phyloP scores from a whole-genome alignment of 257 asterid species.

The Petunia axillaris region DNA sequence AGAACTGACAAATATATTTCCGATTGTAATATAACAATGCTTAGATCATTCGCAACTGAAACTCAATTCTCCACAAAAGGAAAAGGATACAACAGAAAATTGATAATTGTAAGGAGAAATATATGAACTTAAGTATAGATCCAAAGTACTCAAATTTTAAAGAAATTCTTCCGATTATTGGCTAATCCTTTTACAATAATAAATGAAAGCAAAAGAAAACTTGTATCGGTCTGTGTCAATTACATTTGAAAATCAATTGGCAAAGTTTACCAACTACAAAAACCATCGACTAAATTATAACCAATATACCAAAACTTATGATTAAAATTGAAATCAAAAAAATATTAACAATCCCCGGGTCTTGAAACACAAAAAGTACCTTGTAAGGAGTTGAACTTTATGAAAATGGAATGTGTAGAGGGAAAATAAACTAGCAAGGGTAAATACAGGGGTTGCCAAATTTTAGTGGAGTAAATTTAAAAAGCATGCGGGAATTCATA shows the following conservation, averaged over 20 bases:
- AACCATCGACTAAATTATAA: neutral
- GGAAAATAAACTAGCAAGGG: too few species aligned
- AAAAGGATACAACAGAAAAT: neutral
- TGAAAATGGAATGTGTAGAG: too few species aligned
- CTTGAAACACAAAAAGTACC: too few species aligned
- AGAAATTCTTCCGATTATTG: neutral
- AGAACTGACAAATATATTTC: slow-evolving; percentile 24
- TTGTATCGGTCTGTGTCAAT: neutral
- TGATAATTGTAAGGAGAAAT: too few species aligned
- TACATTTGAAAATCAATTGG: neutral
- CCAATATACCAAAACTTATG: neutral
- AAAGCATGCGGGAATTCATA: too few species aligned
- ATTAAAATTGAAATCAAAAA: too few species aligned
- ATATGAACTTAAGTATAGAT: neutral
- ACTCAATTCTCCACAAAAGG: neutral
- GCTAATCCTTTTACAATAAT: neutral
- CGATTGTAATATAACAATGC: neutral
- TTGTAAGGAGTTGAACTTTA: too few species aligned
- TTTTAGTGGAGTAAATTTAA: too few species aligned
- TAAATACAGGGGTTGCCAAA: too few species aligned
- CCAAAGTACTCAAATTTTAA: neutral
- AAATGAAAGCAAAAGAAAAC: too few species aligned
- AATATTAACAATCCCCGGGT: too few species aligned
- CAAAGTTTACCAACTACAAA: neutral
- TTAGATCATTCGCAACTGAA: neutral